phyloP scores from a whole-genome alignment of 1,139 yeast genomes.

The Meyerozyma athensensis region DNA sequence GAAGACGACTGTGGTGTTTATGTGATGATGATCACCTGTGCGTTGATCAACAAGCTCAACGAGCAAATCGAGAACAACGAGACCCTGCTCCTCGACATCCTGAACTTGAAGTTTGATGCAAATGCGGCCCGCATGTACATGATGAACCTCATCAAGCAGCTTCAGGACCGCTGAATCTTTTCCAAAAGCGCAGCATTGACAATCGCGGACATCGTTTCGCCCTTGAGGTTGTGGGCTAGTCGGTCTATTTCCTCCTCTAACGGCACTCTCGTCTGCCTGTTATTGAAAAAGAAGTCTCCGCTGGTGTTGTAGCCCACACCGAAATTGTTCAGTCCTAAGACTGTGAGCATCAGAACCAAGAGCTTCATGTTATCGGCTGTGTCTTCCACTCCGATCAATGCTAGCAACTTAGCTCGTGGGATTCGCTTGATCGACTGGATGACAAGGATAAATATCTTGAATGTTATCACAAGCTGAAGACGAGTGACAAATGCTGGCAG shows the following conservation, averaged over 20 bases:
- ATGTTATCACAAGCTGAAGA: conserved; percentile 8
- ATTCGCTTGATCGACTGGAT: conserved; percentile 9
- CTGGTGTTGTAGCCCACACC: conserved; percentile 8
- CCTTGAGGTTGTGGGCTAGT: conserved; percentile 9
- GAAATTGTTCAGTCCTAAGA: conserved; percentile 8
- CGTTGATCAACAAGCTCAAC: conserved; percentile 19
- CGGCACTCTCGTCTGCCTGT: conserved; percentile 4
- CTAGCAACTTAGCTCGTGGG: conserved; percentile 8
- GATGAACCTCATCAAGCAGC: conserved; percentile 8
- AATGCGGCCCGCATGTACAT: conserved; percentile 9
- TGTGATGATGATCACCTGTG: conserved; percentile 37
- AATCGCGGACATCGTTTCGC: conserved; percentile 12
- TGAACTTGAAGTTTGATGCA: conserved; percentile 10
- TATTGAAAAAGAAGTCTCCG: conserved; percentile 9
- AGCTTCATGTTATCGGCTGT: conserved; percentile 5
- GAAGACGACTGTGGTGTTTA: conserved; percentile 47
- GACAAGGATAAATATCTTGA: conserved; percentile 11
- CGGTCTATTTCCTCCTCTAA: conserved; percentile 8
- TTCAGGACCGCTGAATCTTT: conserved; percentile 5
- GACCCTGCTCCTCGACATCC: conserved; percentile 6
- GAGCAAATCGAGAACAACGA: conserved; percentile 7
- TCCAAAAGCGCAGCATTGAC: conserved; percentile 8
- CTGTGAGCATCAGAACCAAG: conserved; percentile 8
- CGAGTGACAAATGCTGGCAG: conserved; percentile 9
- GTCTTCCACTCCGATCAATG: conserved; percentile 9